Conservation (phyloP, 1,284 basidiomycete genomes). For the Singerocomus inundabilis region DNA sequence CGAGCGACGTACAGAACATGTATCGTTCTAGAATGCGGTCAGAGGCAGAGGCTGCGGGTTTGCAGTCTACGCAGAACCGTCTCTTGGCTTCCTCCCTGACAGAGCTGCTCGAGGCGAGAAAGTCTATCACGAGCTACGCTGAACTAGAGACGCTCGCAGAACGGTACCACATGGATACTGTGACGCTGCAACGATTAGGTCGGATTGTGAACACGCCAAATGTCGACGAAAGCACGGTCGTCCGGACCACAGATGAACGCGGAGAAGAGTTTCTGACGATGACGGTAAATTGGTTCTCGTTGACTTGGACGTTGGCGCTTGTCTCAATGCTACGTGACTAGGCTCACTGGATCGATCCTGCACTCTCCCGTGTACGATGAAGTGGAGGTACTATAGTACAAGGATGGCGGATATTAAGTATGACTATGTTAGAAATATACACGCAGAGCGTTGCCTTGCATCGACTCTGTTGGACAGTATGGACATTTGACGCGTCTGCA, state of each 20-base stretch:
- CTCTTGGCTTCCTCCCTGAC: constrained; percentile 57
- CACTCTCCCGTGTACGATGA: not conserved
- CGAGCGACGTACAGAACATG: constrained; percentile 41
- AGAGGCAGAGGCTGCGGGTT: constrained; percentile 58
- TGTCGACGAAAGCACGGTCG: constrained; percentile 50
- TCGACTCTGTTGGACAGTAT: constrained; percentile 82
- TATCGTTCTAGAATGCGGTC: constrained; percentile 54
- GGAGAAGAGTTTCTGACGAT: constrained; percentile 62
- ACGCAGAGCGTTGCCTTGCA: constrained; percentile 54
- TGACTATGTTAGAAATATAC: constrained; percentile 63
- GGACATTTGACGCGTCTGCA: constrained; percentile 82
- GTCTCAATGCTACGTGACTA: constrained; percentile 5
- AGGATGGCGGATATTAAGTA: constrained; percentile 1
- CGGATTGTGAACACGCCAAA: constrained; percentile 72
- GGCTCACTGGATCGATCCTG: constrained; percentile 33
- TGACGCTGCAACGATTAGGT: constrained; percentile 55
- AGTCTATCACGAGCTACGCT: constrained; percentile 39
- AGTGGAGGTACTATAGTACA: constrained; percentile 10
- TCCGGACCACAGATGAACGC: constrained; percentile 49
- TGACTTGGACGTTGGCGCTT: too few relatives aligned
- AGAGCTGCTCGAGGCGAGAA: constrained; percentile 66
- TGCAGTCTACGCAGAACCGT: constrained; percentile 40
- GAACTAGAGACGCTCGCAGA: constrained; percentile 47
- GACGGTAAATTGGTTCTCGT: constrained; percentile 43
- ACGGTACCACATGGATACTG: constrained; percentile 57